A percentile compares a stretch with the other conserved stretches of the same genome.
phyloP scores from a whole-genome alignment of 495 filamentous ascomycete species.

The Podospora appendiculata region DNA sequence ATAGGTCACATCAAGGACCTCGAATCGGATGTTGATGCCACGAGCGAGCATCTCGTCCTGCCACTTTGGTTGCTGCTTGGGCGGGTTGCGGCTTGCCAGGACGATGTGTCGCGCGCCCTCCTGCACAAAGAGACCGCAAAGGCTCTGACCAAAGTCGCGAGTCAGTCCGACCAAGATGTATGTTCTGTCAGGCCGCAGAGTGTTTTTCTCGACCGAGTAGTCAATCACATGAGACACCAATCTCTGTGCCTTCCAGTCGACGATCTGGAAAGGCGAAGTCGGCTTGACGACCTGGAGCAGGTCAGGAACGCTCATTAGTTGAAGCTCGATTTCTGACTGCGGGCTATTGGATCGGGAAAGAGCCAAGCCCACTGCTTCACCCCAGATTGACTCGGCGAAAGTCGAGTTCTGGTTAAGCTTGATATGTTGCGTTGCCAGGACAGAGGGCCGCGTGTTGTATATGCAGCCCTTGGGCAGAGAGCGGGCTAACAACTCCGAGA shows the following conservation, averaged over 20 bases:
- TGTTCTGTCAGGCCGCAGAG: conserved; percentile 36
- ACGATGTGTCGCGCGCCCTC: conserved; percentile 49
- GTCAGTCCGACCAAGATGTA: conserved; percentile 54
- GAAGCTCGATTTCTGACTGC: neutral
- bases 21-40: conserved; percentile 26
- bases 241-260: conserved; percentile 34
- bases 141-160: conserved; percentile 49
- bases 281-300: conserved; percentile 9
- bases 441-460: conserved; percentile 9
- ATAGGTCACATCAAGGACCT: conserved; percentile 27
- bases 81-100: conserved; percentile 49
- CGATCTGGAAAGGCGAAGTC: conserved; percentile 14
- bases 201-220: conserved; percentile 3
- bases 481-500: conserved; percentile 17
- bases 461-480: conserved; percentile 14
- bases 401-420: neutral
- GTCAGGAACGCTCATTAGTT: conserved; percentile 11
- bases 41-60: conserved; percentile 24
- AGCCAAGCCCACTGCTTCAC: conserved; percentile 14
- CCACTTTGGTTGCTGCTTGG: conserved; percentile 29
- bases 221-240: conserved; percentile 9
- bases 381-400: conserved; percentile 9
- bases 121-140: conserved; percentile 48
- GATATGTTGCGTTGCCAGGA: neutral
- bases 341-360: conserved; percentile 2